Evolutionary conservation across 257 asterid genomes (phyloP), one percentile per base, ranked within the genome.

Genomic region (Plantago elongata): DNA sequence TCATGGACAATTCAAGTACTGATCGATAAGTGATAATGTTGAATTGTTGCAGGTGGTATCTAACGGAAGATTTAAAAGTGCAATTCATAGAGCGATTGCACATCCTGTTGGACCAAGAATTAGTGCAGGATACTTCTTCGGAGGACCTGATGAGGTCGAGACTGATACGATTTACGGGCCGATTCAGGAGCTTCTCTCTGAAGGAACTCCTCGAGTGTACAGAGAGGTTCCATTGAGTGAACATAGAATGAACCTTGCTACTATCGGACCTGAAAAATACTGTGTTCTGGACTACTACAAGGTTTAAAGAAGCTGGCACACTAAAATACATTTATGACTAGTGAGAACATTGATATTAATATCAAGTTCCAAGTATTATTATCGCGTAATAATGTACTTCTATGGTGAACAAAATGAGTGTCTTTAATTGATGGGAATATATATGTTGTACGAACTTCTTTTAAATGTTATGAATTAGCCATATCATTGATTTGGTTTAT

Each of bases 131-230:
- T 57, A 79, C 62, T 79, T 76, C 45, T 73, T 79, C 51, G 14
- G 51, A 15, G 51, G 34, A 27, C n/a, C 67, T 57, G 13, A 10
- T 57, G 13, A 10, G 10, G 13, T 15, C 9, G 12, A n/a, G 66
- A 12, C 30, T 50, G 54, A 13, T 63, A 13, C 4, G 4, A 18
- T 66, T 54, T 76, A 71, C 46, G 72, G 74, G 14, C 82, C 85
- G 10, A 80, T 76, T 34, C 59, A 69, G 54, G 81, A 80, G 42
- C 62, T 80, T n/a, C 9, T 77, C 18, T 69, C 81, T 3, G 69
- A 80, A 60, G 71, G 70, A 9, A 67, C 63, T 61, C 81, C 86
- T 14, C 77, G 75, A 0, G 13, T 68, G 12, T 80, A 77, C 62
- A 69, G 62, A 52, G 75, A 57, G 44, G 72, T 57, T 7, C 54